A percentile compares a stretch with the other conserved stretches of the same genome.
These are phyloP conservation scores for Chrysoporthe deuterocubensis DNA, from an alignment of 2,329 filamentous ascomycete species.

Conservation along the genomic window DNA sequence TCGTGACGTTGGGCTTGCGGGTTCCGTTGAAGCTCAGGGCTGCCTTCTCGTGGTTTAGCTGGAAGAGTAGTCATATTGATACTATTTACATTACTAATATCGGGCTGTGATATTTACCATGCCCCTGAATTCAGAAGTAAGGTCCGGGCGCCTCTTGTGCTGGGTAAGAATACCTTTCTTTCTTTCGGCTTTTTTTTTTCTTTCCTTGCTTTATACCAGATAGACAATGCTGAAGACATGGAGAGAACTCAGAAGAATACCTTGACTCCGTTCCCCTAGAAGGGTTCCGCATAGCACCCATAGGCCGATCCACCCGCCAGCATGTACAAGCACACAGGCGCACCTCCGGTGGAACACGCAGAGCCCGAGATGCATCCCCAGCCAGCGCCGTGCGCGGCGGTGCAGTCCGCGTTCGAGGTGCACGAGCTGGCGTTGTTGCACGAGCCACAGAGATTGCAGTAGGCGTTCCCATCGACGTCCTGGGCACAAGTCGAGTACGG, in stretches of 20 bases:
- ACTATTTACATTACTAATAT: no score
- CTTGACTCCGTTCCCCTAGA: background rate
- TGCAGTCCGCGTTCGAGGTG: conserved; percentile 21
- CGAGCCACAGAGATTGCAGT: conserved; percentile 27
- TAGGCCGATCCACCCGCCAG: conserved; percentile 10
- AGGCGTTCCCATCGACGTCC: conserved; percentile 18
- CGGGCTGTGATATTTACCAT: no score
- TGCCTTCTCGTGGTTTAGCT: no score
- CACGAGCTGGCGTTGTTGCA: conserved; percentile 13
- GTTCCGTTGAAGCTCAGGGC: no score
- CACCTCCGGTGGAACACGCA: conserved; percentile 16
- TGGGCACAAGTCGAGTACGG: conserved; percentile 16
- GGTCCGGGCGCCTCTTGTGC: no score
- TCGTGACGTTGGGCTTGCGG: no score
- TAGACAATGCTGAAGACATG: no score
- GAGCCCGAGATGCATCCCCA: conserved; percentile 22
- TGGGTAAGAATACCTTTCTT: no score
- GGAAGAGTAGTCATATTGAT: no score
- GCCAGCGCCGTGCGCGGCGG: conserved; percentile 4
- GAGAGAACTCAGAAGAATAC: background rate
- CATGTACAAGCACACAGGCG: conserved; percentile 18
- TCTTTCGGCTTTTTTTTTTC: no score
- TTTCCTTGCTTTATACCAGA: no score
- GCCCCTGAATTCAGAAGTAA: no score
- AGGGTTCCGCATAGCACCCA: conserved; percentile 1